Conservation (phyloP, 306 rosid species). For the Senna siamea region DNA sequence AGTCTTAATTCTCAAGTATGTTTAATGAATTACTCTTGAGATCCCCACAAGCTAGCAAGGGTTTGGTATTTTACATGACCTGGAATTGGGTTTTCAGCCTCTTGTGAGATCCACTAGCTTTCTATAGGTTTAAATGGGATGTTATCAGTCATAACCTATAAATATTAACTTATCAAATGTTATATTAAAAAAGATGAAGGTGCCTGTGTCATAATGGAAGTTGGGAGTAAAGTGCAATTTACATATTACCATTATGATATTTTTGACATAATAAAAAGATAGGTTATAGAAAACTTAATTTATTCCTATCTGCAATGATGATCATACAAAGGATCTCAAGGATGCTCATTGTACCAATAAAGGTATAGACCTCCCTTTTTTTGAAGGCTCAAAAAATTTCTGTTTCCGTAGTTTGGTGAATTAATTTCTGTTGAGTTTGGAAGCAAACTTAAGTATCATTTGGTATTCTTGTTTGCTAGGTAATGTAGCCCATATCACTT, state of each 20-base stretch:
- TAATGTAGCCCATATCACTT: neutral
- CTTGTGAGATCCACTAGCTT: conserved; percentile 17
- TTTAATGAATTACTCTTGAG: conserved; percentile 2
- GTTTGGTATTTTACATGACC: conserved; percentile 11
- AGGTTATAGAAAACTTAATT: neutral
- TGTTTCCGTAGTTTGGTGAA: neutral
- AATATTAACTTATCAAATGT: neutral
- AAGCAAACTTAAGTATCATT: neutral
- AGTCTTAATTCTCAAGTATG: neutral
- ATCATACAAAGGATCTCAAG: neutral
- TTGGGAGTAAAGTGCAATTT: conserved; percentile 3
- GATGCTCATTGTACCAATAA: neutral
- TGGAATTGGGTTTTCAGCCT: conserved; percentile 8
- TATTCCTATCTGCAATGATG: neutral
- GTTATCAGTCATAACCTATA: no score
- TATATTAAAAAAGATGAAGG: neutral
- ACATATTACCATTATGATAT: conserved; percentile 16
- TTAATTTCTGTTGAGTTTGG: neutral
- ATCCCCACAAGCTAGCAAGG: neutral
- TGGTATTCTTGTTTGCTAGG: neutral
- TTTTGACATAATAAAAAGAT: neutral
- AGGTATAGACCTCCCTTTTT: neutral
- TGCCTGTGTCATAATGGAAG: neutral
- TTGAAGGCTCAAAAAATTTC: neutral
- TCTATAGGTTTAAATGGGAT: no score